phyloP scores from a whole-genome alignment of 139 green algal species.

The Chlamydomonas schloesseri region DNA sequence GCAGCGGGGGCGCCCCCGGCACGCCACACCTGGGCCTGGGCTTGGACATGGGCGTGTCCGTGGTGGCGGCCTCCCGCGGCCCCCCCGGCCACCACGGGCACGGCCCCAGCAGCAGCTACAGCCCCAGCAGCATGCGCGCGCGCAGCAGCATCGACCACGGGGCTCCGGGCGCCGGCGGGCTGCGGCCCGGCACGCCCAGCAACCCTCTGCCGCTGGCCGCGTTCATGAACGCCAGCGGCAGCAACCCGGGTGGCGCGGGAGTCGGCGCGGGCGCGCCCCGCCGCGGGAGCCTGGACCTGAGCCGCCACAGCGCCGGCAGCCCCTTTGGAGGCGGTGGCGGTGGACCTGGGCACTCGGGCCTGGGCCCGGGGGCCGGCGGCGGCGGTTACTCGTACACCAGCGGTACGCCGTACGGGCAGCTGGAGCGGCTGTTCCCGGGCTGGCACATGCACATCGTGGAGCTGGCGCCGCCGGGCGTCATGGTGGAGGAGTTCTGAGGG shows the following conservation, averaged over 20 bases:
- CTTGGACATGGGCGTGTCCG: neutral
- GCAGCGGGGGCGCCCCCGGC: neutral
- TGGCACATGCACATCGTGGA: constrained; percentile 43
- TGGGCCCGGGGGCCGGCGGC: neutral
- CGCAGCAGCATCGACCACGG: neutral
- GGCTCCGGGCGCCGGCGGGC: neutral
- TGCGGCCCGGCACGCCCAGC: neutral
- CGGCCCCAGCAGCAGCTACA: too few species aligned
- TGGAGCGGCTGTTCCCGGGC: constrained; percentile 36
- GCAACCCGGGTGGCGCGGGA: too few species aligned
- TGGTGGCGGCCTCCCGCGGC: neutral
- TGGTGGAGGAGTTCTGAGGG: constrained; percentile 31
- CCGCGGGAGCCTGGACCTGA: neutral
- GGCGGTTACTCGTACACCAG: neutral
- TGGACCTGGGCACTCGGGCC: neutral
- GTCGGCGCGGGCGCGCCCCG: neutral
- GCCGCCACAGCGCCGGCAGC: neutral
- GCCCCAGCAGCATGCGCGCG: neutral
- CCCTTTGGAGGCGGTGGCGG: too few species aligned
- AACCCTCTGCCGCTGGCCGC: too few species aligned
- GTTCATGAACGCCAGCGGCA: neutral
- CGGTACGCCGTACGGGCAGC: constrained; percentile 26
- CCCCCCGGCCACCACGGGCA: neutral
- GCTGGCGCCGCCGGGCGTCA: neutral
- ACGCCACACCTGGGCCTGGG: neutral